Base-by-base conservation (phyloP, 495 filamentous ascomycete species). In the Penicillium taxi region DNA sequence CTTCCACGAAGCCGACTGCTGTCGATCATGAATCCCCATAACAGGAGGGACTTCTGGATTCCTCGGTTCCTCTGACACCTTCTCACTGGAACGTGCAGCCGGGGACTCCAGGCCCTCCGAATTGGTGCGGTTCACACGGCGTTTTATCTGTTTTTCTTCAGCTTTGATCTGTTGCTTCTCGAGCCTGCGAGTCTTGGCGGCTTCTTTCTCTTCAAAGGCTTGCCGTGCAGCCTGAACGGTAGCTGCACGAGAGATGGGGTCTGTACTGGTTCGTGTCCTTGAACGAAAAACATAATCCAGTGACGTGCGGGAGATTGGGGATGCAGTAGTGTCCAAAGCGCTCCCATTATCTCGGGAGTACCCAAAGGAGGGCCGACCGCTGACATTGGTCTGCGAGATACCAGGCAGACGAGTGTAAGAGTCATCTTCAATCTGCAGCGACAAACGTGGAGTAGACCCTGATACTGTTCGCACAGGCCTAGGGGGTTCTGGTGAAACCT, bases 161-260 rank as follows among this genome's bases (percentile, higher is more conserved):
- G 66, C 55, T 59, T 73, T 74, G 34, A 63, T 59, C 31, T 70
- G 74, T 35, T 73, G 71, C 41, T 73, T 62, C 37, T 77, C 70
- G 28, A 72, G 57, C 36, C 75, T 73, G 18, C 61, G 66, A 15
- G 63, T 67, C 42, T 80, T 78, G 6, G 71, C 72, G n/a, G 62
- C 73, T 48, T 78, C 73, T 41, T 73, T 73, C 38, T 78, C 71
- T 35, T 69, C 58, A 44, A 77, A 79, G 3, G 74, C 73, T 40
- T 68, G 67, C 9, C 74, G 70, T 9, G 73, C 66, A 29, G 69
- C 69, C 40, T 70, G 69, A 5, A 78, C 64, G 7, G 66, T 67
- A 14, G 72, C 73, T 37, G 72, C 72, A 35, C 72, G 64, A 11
- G 64, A 66, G 12, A 67, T 49, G 5, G 74, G 66, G 41, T 78